Base-by-base conservation (phyloP, 352 stramenopile species). In the Phytophthora podocarpi region DNA sequence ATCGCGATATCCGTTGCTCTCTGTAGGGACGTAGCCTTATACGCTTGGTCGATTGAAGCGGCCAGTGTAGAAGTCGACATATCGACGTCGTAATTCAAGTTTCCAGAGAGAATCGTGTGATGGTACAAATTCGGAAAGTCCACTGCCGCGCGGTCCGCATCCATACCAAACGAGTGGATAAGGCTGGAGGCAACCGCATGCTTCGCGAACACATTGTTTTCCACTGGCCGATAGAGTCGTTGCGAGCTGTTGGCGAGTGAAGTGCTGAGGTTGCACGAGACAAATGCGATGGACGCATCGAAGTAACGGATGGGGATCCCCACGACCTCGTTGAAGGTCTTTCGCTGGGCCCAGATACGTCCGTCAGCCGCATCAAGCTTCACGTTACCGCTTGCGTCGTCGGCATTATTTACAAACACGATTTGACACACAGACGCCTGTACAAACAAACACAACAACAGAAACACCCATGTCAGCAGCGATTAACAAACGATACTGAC, bases 121-220 rank as follows among this genome's bases (percentile, higher is more conserved):
- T 95, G 84, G 16, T 91, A 95, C 8, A 93, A 53, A 64, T 93
- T 89, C 18, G 84, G 86, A 36, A 95, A 93, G 53, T 95, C 85
- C 18, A 93, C 78, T 4, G 73, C 79, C 1, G 81, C 82, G 23
- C 77, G 74, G 43, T 95, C 85, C 0, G 79, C 78, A 54, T 90
- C 82, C 82, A 93, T 93, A 24, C 75, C 79, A 16, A 95, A 95
- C 13, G 86, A 91, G 42, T 90, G 82, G 24, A 95, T 72, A 28
- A 95, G 62, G 15, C 79, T 89, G 8, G 76, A 76, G 1, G 81
- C 80, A 0, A 82, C 61, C 4, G 70, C 61, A 39, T 93, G 79
- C 52, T 92, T 93, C 2, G 69, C 64, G 15, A 70, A 42, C 5
- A 88, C 48, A 2, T 62, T 50, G 11, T 62, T 73, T 2, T 79